Evolutionary conservation across 1,139 yeast species (phyloP), one percentile per base, ranked within the genome.

Genomic region (Kurtzmaniella quercitrusa): DNA sequence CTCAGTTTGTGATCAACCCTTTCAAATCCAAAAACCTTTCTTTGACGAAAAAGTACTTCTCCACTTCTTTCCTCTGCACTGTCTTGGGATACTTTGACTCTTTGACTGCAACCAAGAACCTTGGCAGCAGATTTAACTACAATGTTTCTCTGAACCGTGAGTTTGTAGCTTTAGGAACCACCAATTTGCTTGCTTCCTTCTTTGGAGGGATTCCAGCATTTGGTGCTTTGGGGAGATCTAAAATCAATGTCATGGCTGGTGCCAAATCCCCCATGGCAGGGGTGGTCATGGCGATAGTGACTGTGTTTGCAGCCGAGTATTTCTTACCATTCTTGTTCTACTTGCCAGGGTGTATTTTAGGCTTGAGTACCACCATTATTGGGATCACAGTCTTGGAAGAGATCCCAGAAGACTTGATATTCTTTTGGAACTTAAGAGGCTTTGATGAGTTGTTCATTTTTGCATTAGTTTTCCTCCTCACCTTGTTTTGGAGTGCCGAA

Each of bases 201-300:
- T 52, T 63, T 16, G 63, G 68, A 37, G 69, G 66, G 1, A 49
- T 66, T 18, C 71, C 71, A 8, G 59, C 68, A 8, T 66, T 65
- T 51, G 70, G 70, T 1, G 69, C 68, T 0, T 55, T 65, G 44
- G 71, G 71, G n/a, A 56, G 71, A 41, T 65, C 70, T 11, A 65
- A 62, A 46, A 61, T 66, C 38, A 64, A 64, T 45, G 54, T 63
- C 15, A 48, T 63, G 39, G 62, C 69, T 0, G 71, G 71, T 2
- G 70, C 70, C 9, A 58, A 58, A 16, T 53, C 69, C 2, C 70
- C 69, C 4, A 57, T 66, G 62, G 60, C 69, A 2, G 57, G 60
- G 1, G 47, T 65, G 3, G 41, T 65, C 18, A 63, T 65, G 66
- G 60, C 62, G 2, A 33, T 48, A 1, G 51, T 57, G 2, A 59